Evolutionary conservation across 1,284 basidiomycete genomes (phyloP), one percentile per base, ranked within the genome.

Genomic region (Megacollybia platyphylla): DNA sequence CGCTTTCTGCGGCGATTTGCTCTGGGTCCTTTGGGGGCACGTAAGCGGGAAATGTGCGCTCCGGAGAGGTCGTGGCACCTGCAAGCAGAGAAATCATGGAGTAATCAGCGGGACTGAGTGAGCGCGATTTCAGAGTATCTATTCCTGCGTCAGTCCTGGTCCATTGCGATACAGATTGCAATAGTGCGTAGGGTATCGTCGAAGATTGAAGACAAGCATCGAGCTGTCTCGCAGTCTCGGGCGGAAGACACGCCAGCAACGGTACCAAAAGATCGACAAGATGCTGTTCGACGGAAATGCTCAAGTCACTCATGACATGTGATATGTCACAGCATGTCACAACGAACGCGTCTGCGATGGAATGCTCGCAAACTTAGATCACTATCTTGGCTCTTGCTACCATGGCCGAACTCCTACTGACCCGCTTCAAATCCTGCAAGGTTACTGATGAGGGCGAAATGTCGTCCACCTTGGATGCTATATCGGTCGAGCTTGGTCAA

Each of bases 61-160:
- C 75, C 10, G 86, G 85, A 5, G 80, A 80, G 11, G 84, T 80
- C 29, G 67, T 72, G 2, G 79, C 70, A 24, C 85, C 85, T 13
- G 86, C 84, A 2, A 88, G 71, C 20, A 88, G 62, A n/a, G 82
- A 61, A 39, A 86, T 60, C 73, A 85, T 85, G 8, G 68, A 63
- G 55, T 83, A 87, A 13, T 67, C 64, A 18, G 60, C 57, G 7
- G 71, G 61, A 47, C 75, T 60, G 46, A 87, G 59, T 5, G 58
- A 58, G 40, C 63, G 62, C 5, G 60, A 53, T 17, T 58, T 55
- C 39, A 87, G 62, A n/a, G 60, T 56, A 0, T 54, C 50, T 39
- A 52, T 51, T 5, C 76, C 80, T 40, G 58, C 56, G 5, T 64
- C 49, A 24, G 79, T 70, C 35, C 76, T 71, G 18, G 77, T 58